These are phyloP conservation scores for Aristolochia fimbriata DNA, from an alignment of 164 flowering plant species.

Conservation along the genomic window DNA sequence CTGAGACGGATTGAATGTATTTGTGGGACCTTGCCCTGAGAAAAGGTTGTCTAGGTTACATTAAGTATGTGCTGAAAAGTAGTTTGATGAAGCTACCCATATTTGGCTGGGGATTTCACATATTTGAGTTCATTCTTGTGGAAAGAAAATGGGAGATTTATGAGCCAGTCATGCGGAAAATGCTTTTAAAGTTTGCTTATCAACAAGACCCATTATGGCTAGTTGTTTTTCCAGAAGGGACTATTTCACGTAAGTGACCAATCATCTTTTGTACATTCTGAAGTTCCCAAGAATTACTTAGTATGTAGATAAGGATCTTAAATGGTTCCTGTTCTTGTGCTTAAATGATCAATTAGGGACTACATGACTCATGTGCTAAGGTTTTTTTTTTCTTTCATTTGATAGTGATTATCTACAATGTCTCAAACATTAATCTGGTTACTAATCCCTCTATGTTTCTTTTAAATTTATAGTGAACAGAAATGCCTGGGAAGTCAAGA, in stretches of 20 bases:
- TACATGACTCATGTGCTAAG: too few relatives aligned
- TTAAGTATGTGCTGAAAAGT: constrained; percentile 85
- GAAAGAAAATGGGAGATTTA: constrained; percentile 88
- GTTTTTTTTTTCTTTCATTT: too few relatives aligned
- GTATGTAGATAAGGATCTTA: too few relatives aligned
- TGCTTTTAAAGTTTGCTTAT: constrained; percentile 64
- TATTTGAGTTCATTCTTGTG: constrained; percentile 82
- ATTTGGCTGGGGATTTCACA: constrained; percentile 88
- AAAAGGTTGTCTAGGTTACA: constrained; percentile 62
- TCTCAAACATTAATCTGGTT: neutral
- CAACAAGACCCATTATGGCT: constrained; percentile 80
- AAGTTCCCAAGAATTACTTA: constrained; percentile 42
- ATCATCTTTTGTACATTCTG: too few relatives aligned
- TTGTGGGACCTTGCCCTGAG: constrained; percentile 88
- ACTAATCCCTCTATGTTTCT: neutral
- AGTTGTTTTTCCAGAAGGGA: constrained; percentile 95
- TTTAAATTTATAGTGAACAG: constrained; percentile 43
- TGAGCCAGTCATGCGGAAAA: constrained; percentile 43
- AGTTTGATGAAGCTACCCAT: constrained; percentile 85
- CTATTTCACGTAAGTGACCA: constrained; percentile 66
- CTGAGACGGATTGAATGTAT: constrained; percentile 99
- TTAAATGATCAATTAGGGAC: too few relatives aligned
- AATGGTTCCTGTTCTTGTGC: too few relatives aligned
- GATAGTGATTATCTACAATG: too few relatives aligned
- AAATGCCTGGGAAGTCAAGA: constrained; percentile 65